Percentiles rank a stretch among this genome's conserved stretches.
Conservation (phyloP, 495 filamentous ascomycete genomes). For the Penicillium turbatum region DNA sequence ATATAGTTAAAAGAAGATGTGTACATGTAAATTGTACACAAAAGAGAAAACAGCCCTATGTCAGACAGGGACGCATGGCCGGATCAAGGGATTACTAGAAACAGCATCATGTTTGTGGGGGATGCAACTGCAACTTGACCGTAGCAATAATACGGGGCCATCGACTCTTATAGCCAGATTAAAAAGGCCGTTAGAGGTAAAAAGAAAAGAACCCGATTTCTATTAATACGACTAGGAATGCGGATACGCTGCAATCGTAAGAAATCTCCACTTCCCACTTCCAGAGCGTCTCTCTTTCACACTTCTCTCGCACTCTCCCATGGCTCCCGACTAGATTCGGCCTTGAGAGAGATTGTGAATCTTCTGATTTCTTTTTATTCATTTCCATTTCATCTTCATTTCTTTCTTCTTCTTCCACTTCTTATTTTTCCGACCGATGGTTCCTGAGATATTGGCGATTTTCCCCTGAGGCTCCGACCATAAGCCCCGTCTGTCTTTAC, state of each 20-base stretch:
- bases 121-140: constrained; percentile 2
- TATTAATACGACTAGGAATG: constrained; percentile 23
- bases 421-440: constrained; percentile 3
- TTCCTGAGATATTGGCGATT: background rate
- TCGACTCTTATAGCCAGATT: background rate
- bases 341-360: constrained; percentile 10
- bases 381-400: constrained; percentile 54
- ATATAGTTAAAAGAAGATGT: too few species aligned
- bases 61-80: background rate
- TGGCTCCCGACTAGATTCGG: constrained; percentile 47
- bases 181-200: background rate
- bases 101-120: constrained; percentile 3
- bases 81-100: constrained; percentile 7
- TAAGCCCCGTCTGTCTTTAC: constrained; percentile 7
- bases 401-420: constrained; percentile 25
- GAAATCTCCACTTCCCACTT: constrained; percentile 41
- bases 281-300: constrained; percentile 72
- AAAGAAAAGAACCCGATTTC: background rate
- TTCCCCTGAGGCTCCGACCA: constrained; percentile 13
- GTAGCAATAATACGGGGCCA: background rate
- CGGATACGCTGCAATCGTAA: constrained; percentile 17
- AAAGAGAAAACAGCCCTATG: too few species aligned
- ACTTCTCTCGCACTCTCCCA: constrained; percentile 58
- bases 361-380: constrained; percentile 58
- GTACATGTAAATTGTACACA: too few species aligned